A percentile compares a stretch with the other conserved stretches of the same genome.
phyloP scores from a whole-genome alignment of 164 flowering plant species.

The Stephania yunnanensis region DNA sequence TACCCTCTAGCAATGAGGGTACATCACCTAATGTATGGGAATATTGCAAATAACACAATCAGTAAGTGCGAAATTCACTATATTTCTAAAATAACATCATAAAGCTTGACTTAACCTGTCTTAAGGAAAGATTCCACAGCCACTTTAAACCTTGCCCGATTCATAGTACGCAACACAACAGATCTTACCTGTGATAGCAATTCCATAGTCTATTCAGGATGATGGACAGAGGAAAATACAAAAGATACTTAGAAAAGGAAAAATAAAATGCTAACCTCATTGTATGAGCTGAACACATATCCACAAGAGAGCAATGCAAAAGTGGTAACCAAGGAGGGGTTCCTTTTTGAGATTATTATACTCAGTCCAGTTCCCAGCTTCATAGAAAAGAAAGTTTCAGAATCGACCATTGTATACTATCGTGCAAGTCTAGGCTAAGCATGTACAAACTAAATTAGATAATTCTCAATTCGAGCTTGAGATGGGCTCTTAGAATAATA shows the following conservation, averaged over 20 bases:
- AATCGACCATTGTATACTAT: neutral
- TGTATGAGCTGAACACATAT: constrained; percentile 86
- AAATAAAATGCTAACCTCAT: constrained; percentile 51
- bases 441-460: neutral
- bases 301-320: constrained; percentile 91
- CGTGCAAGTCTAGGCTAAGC: neutral
- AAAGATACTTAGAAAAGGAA: neutral
- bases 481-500: too few species aligned
- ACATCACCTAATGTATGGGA: constrained; percentile 52
- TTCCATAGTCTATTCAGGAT: neutral
- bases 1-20: constrained; percentile 82
- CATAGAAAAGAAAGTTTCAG: constrained; percentile 25
- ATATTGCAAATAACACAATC: constrained; percentile 3
- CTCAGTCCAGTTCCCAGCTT: constrained; percentile 96
- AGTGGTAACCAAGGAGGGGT: constrained; percentile 80
- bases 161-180: constrained; percentile 83
- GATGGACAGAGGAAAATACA: neutral
- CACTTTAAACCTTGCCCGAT: constrained; percentile 84
- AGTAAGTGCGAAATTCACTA: neutral
- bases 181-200: constrained; percentile 60
- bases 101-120: constrained; percentile 48
- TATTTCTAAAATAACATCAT: neutral
- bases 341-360: constrained; percentile 75
- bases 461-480: too few species aligned
- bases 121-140: constrained; percentile 91